A percentile compares a stretch with the other conserved stretches of the same genome.
phyloP scores from a whole-genome alignment of 495 filamentous ascomycete genomes.

The Thozetella sp. region DNA sequence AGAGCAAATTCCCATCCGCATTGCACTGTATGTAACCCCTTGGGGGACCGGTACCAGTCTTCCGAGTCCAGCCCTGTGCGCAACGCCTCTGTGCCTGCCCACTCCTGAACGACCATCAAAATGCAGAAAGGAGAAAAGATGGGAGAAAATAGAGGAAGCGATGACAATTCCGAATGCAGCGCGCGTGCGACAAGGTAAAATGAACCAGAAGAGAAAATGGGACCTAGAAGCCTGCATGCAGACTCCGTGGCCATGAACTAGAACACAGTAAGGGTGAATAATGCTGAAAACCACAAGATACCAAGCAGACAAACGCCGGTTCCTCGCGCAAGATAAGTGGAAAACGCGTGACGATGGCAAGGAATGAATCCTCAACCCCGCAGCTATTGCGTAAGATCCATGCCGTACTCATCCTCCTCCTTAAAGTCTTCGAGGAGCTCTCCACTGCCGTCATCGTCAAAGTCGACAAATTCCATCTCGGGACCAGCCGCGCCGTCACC shows the following conservation, averaged over 20 bases:
- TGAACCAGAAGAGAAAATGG: constrained; percentile 23
- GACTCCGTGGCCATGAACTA: neutral
- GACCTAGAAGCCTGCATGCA: neutral
- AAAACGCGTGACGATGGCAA: too few relatives aligned
- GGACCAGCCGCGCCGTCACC: constrained; percentile 61
- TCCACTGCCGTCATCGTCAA: constrained; percentile 62
- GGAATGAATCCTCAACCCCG: too few relatives aligned
- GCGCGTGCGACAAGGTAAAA: constrained; percentile 14
- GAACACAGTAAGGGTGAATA: constrained; percentile 7
- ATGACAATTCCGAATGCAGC: constrained; percentile 5
- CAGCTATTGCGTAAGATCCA: constrained; percentile 58
- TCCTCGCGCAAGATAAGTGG: neutral
- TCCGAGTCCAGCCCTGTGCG: constrained; percentile 1
- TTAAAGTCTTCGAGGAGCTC: constrained; percentile 69
- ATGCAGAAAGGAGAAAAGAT: constrained; percentile 14
- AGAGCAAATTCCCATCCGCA: constrained; percentile 2
- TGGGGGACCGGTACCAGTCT: neutral
- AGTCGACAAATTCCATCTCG: constrained; percentile 71
- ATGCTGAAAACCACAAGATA: constrained; percentile 7
- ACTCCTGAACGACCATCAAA: constrained; percentile 16
- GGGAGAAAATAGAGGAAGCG: constrained; percentile 3
- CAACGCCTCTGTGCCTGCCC: constrained; percentile 1
- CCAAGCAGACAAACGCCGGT: neutral
- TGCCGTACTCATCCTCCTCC: constrained; percentile 87
- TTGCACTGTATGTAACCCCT: constrained; percentile 4